Percentiles rank a stretch among this genome's conserved stretches.
Evolutionary conservation across 2,329 filamentous ascomycete species (phyloP).

Genomic region (Stagonosporopsis rhizophila): DNA sequence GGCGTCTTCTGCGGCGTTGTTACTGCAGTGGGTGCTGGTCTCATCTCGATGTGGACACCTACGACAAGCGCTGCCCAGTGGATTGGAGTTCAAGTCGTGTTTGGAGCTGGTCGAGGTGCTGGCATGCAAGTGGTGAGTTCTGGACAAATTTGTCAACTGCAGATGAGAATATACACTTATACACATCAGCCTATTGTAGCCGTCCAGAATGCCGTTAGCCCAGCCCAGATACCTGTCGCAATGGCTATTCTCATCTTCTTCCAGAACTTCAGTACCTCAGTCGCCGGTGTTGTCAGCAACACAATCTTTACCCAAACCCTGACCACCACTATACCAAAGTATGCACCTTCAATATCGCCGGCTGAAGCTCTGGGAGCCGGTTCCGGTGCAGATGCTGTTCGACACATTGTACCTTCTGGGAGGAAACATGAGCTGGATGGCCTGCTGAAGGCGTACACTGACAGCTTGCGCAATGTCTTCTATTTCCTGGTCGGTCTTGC

Average conservation of each 20-base stretch:
- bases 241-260: constrained; percentile 46
- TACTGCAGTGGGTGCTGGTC: constrained; percentile 50
- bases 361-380: constrained; percentile 34
- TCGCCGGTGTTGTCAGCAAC: constrained; percentile 40
- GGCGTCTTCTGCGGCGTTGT: constrained; percentile 38
- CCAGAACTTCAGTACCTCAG: constrained; percentile 46
- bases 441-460: constrained; percentile 33
- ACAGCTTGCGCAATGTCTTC: constrained; percentile 36
- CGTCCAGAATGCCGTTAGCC: constrained; percentile 40
- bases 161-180: neutral
- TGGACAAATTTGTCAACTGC: neutral
- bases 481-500: constrained; percentile 30
- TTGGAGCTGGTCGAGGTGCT: constrained; percentile 35
- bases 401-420: constrained; percentile 24
- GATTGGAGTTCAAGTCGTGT: constrained; percentile 39
- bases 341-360: constrained; percentile 35
- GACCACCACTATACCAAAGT: constrained; percentile 16
- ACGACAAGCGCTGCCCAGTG: constrained; percentile 39
- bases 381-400: constrained; percentile 32
- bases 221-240: constrained; percentile 37
- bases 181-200: constrained; percentile 36
- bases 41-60: constrained; percentile 50
- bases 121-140: constrained; percentile 33
- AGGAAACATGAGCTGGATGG: constrained; percentile 26
- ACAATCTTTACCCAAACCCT: constrained; percentile 38